Evolutionary conservation across 129 eudicot species (phyloP).

Genomic region (Apium graveolens): DNA sequence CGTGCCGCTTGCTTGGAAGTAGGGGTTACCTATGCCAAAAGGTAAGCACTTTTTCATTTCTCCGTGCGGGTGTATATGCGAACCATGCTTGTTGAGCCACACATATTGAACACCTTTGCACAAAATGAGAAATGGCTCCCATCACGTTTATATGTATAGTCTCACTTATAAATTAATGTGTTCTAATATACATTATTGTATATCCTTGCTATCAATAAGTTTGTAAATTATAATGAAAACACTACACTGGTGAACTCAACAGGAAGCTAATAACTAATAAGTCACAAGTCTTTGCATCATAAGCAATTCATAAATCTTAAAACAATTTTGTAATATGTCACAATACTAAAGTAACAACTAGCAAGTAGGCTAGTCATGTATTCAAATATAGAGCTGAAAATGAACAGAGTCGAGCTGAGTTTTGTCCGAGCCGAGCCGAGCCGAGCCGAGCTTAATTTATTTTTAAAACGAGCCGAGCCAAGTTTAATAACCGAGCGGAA

Average conservation of each 20-base stretch:
- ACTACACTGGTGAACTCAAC: not conserved
- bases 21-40: conserved; percentile 91
- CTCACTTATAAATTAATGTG: not conserved
- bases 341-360: not conserved
- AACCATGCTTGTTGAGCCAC: not conserved
- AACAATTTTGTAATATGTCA: too few species aligned
- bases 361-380: not conserved
- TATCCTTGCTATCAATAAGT: not conserved
- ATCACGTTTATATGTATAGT: not conserved
- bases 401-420: too few species aligned
- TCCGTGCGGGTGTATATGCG: not conserved
- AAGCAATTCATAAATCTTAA: not conserved
- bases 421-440: too few species aligned
- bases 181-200: not conserved
- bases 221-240: not conserved
- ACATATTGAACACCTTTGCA: not conserved
- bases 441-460: too few species aligned
- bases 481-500: too few species aligned
- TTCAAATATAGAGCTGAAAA: not conserved
- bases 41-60: conserved; percentile 26
- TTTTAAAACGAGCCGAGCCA: too few species aligned
- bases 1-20: conserved; percentile 94
- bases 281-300: not conserved
- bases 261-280: too few species aligned
- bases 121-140: not conserved